Evolutionary conservation across 495 filamentous ascomycete species (phyloP).

Genomic region (Venustampulla echinocandica): DNA sequence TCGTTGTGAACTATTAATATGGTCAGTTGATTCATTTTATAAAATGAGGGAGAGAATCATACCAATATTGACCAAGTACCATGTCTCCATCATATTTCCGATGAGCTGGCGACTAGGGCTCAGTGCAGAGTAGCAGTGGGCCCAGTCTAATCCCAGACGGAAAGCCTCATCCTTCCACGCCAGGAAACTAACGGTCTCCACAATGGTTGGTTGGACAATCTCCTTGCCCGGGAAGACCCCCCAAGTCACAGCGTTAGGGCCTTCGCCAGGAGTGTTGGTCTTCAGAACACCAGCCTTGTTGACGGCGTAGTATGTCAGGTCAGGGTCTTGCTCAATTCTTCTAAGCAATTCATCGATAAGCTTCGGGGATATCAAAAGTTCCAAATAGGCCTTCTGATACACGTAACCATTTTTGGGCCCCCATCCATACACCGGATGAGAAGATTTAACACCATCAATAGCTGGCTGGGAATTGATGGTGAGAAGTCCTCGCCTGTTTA

Average conservation of each 20-base stretch:
- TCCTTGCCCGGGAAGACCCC: conserved; percentile 98
- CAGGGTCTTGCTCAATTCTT: conserved; percentile 67
- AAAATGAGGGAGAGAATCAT: conserved; percentile 25
- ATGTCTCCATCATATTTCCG: conserved; percentile 73
- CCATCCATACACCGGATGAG: conserved; percentile 84
- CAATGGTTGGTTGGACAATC: conserved; percentile 98
- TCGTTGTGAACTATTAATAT: conserved; percentile 82
- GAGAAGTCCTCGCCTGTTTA: conserved; percentile 81
- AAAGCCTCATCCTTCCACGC: conserved; percentile 99
- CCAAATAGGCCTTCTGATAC: conserved; percentile 96
- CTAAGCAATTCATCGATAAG: conserved; percentile 69
- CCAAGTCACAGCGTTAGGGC: conserved; percentile 96
- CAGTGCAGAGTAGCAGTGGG: conserved; percentile 70
- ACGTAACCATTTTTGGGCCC: conserved; percentile 92
- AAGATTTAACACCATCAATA: conserved; percentile 85
- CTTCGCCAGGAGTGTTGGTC: conserved; percentile 77
- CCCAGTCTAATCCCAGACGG: conserved; percentile 87
- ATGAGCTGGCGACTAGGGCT: conserved; percentile 80
- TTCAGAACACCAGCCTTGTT: conserved; percentile 69
- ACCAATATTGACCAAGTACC: conserved; percentile 96
- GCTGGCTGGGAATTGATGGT: conserved; percentile 98
- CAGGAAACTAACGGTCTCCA: conserved; percentile 94
- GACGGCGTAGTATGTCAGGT: conserved; percentile 89
- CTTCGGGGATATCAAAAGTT: conserved; percentile 75
- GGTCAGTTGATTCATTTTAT: conserved; percentile 5